Base-by-base conservation (phyloP, 805 yeast species). In the Candida coleopterorum region DNA sequence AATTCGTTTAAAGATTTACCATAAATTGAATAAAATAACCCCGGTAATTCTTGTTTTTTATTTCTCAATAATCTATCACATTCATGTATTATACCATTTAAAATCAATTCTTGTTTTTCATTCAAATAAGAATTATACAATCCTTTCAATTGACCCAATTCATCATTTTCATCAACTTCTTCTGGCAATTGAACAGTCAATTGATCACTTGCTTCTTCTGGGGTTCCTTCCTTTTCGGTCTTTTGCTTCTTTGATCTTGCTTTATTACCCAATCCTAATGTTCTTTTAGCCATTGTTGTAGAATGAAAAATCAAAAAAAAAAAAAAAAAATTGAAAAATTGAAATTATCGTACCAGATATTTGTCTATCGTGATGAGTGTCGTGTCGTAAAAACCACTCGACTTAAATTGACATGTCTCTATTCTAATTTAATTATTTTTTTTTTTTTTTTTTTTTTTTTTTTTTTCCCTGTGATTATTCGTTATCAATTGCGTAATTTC, bases 61-160 rank as follows among this genome's bases (percentile, higher is more conserved):
- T 70, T 68, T 53, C 89, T 68, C 45, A 88, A 66, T 23, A 87
- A 55, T 34, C 94, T 63, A 51, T 90, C 96, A 62, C 95, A 84
- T 55, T 90, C 97, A 49, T 89, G 96, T n/a, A 90, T 74, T 4
- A 89, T 72, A 17, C 96, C 97, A 50, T 88, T 84, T 40, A 84
- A 54, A 24, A 84, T 71, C 42, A 79, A 60, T 51, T 81, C 85
- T 16, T 80, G 82, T 39, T 74, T 74, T 4, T 73, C 77, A 2
- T 82, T 68, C 28, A 61, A 49, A 58, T 76, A 85, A 3, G 85
- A 78, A 11, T 65, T 60, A 83, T 89, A 86, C 27, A 89, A 61
- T 1, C 84, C 94, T 40, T 60, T 64, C 41, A 89, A 60, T 55
- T 87, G 95, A 6, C 78, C 78, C n/a, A 85, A 50, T 48, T 85